Conservation (phyloP, 352 stramenopile genomes). For the Pythium aphanidermatum region DNA sequence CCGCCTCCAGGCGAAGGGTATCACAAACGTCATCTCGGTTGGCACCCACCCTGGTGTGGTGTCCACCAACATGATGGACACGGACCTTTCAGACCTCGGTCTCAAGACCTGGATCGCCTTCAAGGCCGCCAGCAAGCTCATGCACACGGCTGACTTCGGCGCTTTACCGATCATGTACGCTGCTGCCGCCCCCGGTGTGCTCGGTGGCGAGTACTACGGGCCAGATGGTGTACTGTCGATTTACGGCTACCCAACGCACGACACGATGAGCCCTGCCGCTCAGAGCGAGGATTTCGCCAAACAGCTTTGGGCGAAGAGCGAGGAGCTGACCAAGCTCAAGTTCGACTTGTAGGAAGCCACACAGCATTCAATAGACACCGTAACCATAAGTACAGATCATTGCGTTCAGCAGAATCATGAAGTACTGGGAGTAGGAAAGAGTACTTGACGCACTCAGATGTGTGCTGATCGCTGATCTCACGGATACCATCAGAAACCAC, state of each 20-base stretch:
- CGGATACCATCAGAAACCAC: too few relatives aligned
- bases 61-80: constrained; percentile 26
- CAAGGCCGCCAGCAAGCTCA: constrained; percentile 10
- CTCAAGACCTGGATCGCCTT: constrained; percentile 8
- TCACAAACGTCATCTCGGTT: constrained; percentile 22
- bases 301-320: constrained; percentile 8
- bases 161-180: constrained; percentile 37
- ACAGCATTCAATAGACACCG: too few relatives aligned
- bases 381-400: too few relatives aligned
- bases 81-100: constrained; percentile 8
- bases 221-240: constrained; percentile 24
- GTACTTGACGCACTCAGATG: too few relatives aligned
- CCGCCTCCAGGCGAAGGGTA: constrained; percentile 16
- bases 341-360: constrained; percentile 5
- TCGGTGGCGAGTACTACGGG: constrained; percentile 25
- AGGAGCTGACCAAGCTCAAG: constrained; percentile 6
- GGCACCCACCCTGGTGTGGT: constrained; percentile 31
- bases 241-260: constrained; percentile 19
- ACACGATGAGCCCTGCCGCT: not conserved
- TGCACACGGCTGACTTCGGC: constrained; percentile 36
- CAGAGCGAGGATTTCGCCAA: not conserved
- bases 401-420: too few relatives aligned
- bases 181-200: constrained; percentile 25
- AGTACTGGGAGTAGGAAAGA: too few relatives aligned
- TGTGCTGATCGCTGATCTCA: too few relatives aligned